Base-by-base conservation (phyloP, 306 rosid species). In the Dicorynia guianensis region DNA sequence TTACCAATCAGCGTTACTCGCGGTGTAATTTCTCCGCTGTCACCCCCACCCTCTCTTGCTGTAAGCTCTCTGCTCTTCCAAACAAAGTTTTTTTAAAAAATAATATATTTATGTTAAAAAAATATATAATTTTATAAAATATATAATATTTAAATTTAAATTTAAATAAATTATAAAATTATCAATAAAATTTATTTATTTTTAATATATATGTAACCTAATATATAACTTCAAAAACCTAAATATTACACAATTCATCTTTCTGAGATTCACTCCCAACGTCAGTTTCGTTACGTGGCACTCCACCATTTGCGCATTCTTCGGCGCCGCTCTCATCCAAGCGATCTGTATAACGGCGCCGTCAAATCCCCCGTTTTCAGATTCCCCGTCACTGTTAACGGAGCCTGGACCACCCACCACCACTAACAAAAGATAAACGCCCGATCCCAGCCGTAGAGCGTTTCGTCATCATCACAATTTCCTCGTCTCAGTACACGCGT, bases 291-390 rank as follows among this genome's bases (percentile, higher is more conserved):
- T 0, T 57, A 67, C 87, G 88, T 84, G 97, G 62, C 76, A 11
- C 4, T 11, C 3, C 3, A 0, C 11, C 14, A 81, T 65, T 89
- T 35, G 88, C 12, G 1, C 4, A 14, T 11, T 7, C 10, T 77
- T 79, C 82, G 82, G 85, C 59, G 76, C 83, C 12, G 34, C 13
- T 8, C 67, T 17, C 67, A 40, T 68, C 65, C 5, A 19, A 58
- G 64, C 70, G 79, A 79, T 79, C 70, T 64, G 54, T 30, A 83
- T 84, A 87, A 87, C 91, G 84, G 89, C 85, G 89, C 91, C 89
- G 89, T 87, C 91, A 79, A 65, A 79, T 8, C 35, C 7, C 87
- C 87, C 87, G 84, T 82, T 85, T 73, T 12, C 12, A 80, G 81
- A 81, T 82, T 85, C 87, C 84, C 86, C 72, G 81, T 84, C 87